phyloP scores from a whole-genome alignment of 495 filamentous ascomycete genomes.

The Trypethelium eluteriae region DNA sequence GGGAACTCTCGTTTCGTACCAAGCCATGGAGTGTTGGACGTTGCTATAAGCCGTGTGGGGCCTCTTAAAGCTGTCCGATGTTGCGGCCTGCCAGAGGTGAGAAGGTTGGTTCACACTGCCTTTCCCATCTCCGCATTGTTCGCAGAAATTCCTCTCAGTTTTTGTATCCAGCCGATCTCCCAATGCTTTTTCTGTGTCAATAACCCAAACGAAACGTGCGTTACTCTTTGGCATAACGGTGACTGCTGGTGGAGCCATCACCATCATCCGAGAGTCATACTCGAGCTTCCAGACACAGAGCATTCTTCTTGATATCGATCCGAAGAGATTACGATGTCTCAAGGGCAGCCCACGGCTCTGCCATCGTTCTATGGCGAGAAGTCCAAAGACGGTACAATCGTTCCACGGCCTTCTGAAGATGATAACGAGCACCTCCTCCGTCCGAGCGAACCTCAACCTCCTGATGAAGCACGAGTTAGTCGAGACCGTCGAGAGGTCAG shows the following conservation, averaged over 20 bases:
- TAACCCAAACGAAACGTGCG: no score
- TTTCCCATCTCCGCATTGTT: no score
- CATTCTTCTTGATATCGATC: no score
- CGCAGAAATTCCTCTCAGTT: no score
- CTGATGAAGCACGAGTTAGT: neutral
- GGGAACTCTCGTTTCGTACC: neutral
- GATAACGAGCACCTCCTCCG: neutral
- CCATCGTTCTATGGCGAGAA: neutral
- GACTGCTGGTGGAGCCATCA: no score
- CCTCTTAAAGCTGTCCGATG: neutral
- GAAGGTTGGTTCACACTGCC: neutral
- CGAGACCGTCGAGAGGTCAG: conserved; percentile 5
- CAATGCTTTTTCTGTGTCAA: no score
- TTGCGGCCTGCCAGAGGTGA: neutral
- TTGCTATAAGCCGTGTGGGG: neutral
- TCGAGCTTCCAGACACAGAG: no score
- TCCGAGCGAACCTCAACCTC: neutral
- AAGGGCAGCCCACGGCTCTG: neutral
- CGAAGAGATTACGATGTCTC: neutral
- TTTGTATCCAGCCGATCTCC: no score
- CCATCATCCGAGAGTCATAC: no score
- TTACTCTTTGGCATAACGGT: no score
- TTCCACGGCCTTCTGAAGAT: neutral
- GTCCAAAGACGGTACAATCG: neutral
- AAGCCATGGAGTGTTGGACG: neutral